Percentiles rank a stretch among this genome's conserved stretches.
phyloP scores from a whole-genome alignment of 768 basidiomycete species.

The Tubosaeta sp. region DNA sequence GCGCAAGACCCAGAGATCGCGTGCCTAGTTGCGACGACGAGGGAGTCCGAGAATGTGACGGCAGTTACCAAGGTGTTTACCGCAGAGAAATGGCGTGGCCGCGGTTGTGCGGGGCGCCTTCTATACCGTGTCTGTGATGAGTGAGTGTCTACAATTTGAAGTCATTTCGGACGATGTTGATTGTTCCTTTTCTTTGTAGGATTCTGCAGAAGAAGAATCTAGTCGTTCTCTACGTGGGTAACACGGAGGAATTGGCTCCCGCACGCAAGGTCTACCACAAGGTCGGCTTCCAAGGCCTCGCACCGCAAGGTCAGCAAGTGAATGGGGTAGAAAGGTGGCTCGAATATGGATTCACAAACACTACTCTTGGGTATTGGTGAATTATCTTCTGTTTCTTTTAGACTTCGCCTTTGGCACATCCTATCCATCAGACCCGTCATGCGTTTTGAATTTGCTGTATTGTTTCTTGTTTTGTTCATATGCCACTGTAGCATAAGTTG shows the following conservation, averaged over 20 bases:
- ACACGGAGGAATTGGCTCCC: conserved; percentile 8
- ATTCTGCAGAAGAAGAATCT: conserved; percentile 23
- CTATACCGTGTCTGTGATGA: conserved; percentile 51
- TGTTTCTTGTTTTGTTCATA: not conserved
- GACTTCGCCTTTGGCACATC: not conserved
- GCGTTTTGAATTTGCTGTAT: not conserved
- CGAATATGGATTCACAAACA: conserved; percentile 15
- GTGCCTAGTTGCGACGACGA: conserved; percentile 65
- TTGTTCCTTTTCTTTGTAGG: conserved; percentile 9
- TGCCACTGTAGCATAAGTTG: conserved; percentile 14
- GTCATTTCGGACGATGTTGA: not conserved
- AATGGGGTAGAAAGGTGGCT: conserved; percentile 18
- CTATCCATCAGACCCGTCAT: not conserved
- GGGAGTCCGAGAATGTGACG: conserved; percentile 49
- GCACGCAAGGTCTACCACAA: conserved; percentile 22
- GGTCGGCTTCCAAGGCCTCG: conserved; percentile 21
- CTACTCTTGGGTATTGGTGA: conserved; percentile 17
- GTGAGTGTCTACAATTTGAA: conserved; percentile 31
- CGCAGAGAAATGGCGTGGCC: conserved; percentile 42
- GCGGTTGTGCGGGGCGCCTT: conserved; percentile 56
- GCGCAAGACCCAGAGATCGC: conserved; percentile 41
- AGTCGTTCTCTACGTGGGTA: conserved; percentile 59
- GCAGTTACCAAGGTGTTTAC: conserved; percentile 73
- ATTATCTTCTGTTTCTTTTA: not conserved
- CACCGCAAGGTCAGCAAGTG: conserved; percentile 3